Base-by-base conservation (phyloP, 2,329 filamentous ascomycete genomes). In the Raffaelea albimanens region DNA sequence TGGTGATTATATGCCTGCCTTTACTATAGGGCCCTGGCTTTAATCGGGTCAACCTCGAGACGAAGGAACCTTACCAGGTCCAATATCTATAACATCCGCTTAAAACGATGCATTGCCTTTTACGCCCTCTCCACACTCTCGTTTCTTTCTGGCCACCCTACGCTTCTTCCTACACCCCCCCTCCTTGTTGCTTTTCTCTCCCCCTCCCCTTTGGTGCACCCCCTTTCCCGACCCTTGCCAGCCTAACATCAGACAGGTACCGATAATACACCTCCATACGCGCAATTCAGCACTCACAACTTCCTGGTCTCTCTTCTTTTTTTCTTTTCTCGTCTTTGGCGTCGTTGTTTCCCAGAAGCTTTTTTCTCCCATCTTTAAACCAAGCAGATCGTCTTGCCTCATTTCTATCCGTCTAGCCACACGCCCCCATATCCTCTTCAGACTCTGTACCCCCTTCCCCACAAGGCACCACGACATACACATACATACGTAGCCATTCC, bases 51-150 rank as follows among this genome's bases (percentile, higher is more conserved):
- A 29, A 43, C 40, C 40, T 45, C 45, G 36, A 47, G 43, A 44
- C 45, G 47, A 52, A 45, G 48, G n/a, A 50, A 48, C 43, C 43
- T 44, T 50, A 46, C 42, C 43, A 48, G 49, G 49, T 44, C 46
- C n/a, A 43, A 51, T 51, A 46, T 47, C 36, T 19, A 14, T 36
- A 22, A 48, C 31, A 10, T 34, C 31, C n/a, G n/a, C n/a, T n/a
- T n/a, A n/a, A n/a, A 34, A 34, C 31, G 16, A 34, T 10, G 16
- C 16, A 9, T 34, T 10, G 11, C 20, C 31, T 22, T 16, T 4
- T 22, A 16, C 34, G 4, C 22, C 44, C 36, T 23, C 39, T 38
- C 31, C 40, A 19, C 25, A 23, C 38, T 19, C 46, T 33, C 33
- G n/a, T 44, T 39, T 31, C 29, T 22, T 34, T 22, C 29, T 20